Conservation (phyloP, 306 rosid species). For the Hippophae rhamnoides region DNA sequence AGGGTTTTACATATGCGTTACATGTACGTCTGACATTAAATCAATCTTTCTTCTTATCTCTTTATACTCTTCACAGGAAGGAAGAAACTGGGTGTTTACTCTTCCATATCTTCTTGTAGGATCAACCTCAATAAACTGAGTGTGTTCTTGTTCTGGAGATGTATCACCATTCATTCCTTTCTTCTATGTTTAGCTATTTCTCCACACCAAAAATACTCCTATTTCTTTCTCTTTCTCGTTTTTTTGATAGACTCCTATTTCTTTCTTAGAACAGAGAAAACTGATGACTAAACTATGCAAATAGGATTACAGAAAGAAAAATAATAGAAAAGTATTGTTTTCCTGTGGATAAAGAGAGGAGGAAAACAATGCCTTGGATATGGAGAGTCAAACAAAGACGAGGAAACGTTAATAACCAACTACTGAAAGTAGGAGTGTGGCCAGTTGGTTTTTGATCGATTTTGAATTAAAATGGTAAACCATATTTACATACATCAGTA, state of each 20-base stretch:
- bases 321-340: background rate
- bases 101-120: conserved; percentile 99
- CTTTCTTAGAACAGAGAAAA: conserved; percentile 1
- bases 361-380: too few species aligned
- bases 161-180: conserved; percentile 59
- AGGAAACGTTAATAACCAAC: conserved; percentile 32
- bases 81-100: conserved; percentile 31
- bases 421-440: background rate
- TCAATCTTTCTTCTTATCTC: too few species aligned
- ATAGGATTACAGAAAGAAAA: conserved; percentile 6
- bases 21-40: too few species aligned
- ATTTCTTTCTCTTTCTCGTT: too few species aligned
- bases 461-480: too few species aligned
- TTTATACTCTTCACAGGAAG: too few species aligned
- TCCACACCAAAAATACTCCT: conserved; percentile 4
- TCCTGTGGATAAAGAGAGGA: too few species aligned
- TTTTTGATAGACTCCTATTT: conserved; percentile 2
- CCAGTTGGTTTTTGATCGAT: too few species aligned
- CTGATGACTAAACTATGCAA: conserved; percentile 9
- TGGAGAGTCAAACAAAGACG: background rate
- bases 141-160: conserved; percentile 33
- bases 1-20: too few species aligned
- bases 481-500: too few species aligned
- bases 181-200: conserved; percentile 6
- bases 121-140: conserved; percentile 85